Percentiles rank a stretch among this genome's conserved stretches.
These are phyloP conservation scores for Hordeum marinum DNA, from an alignment of 176 grass and related monocot genomes.

Conservation along the genomic window DNA sequence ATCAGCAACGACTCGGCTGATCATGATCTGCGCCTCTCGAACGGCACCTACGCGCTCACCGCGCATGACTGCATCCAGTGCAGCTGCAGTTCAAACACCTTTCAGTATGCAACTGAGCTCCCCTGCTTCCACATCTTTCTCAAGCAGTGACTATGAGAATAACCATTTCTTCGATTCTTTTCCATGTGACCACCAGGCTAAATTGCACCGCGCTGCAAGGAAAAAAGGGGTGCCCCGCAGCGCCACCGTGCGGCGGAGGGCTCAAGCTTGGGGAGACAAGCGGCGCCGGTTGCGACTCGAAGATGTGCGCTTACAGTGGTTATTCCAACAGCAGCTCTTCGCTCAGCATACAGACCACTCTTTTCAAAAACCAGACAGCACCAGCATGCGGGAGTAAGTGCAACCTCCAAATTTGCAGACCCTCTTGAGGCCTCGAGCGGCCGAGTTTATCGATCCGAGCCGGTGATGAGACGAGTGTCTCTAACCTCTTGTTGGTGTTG, in stretches of 20 bases:
- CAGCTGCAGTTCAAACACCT: conserved; percentile 52
- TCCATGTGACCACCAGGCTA: conserved; percentile 34
- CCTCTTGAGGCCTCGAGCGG: neutral
- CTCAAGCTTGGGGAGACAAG: conserved; percentile 30
- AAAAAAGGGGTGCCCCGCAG: neutral
- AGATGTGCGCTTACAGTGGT: conserved; percentile 45
- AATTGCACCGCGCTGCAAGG: conserved; percentile 19
- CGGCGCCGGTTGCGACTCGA: conserved; percentile 21
- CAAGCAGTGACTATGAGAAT: neutral
- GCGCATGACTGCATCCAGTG: conserved; percentile 51
- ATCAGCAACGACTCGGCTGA: conserved; percentile 42
- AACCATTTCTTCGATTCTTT: neutral
- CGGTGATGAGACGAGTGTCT: neutral
- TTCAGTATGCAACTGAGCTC: conserved; percentile 41
- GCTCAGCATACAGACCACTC: conserved; percentile 22
- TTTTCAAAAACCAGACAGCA: conserved; percentile 20
- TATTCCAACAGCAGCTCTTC: conserved; percentile 33
- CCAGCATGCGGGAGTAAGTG: conserved; percentile 50
- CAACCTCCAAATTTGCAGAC: neutral
- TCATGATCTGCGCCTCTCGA: conserved; percentile 36
- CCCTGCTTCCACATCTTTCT: neutral
- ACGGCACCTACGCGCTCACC: conserved; percentile 42
- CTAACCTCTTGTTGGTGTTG: conserved; percentile 20
- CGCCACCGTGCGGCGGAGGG: neutral
- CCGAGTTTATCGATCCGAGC: neutral